Conservation (phyloP, 2,329 filamentous ascomycete species). For the Mycosphaerella sp. region DNA sequence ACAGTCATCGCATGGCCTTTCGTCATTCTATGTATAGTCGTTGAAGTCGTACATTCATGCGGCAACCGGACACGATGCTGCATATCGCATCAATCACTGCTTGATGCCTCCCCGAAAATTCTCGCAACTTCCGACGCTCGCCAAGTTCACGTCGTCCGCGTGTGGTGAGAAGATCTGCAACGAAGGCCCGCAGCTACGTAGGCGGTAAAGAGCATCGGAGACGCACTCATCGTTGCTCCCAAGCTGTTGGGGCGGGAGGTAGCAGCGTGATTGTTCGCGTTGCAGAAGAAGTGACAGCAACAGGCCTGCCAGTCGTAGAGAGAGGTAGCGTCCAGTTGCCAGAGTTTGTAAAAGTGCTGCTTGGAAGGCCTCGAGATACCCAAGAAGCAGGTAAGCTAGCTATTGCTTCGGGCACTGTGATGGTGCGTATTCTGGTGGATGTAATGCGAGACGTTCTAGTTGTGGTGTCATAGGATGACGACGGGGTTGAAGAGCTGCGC, state of each 20-base stretch:
- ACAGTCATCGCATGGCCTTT: background rate
- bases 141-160: background rate
- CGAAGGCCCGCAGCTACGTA: background rate
- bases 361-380: background rate
- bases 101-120: background rate
- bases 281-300: background rate
- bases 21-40: background rate
- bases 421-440: conserved; percentile 3
- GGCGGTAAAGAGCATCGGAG: background rate
- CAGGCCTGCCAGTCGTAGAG: background rate
- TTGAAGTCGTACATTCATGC: background rate
- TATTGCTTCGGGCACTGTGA: conserved; percentile 3
- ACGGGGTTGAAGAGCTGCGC: background rate
- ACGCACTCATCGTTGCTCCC: background rate
- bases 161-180: background rate
- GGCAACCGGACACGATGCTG: background rate
- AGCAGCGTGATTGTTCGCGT: background rate
- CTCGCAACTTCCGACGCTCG: background rate
- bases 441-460: conserved; percentile 9
- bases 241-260: background rate
- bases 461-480: background rate
- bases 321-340: conserved; percentile 3
- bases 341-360: background rate
- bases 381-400: background rate
- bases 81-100: background rate